Evolutionary conservation across 2,329 filamentous ascomycete genomes (phyloP).

Genomic region (Trichoderma breve): DNA sequence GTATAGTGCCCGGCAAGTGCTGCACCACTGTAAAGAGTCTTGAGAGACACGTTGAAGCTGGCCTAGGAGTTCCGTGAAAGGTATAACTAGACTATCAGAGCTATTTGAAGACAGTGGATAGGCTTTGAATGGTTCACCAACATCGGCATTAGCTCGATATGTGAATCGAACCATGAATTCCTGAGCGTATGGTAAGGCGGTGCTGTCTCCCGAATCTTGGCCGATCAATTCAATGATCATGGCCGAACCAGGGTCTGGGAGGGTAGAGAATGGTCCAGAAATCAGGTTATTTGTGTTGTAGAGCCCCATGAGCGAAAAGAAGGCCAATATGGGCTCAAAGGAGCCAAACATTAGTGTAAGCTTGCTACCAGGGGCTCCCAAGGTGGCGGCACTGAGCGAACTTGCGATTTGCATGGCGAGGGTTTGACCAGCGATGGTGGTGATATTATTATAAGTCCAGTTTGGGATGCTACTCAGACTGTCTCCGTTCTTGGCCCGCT

Average conservation of each 20-base stretch:
- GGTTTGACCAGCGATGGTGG: conserved; percentile 53
- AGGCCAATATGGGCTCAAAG: conserved; percentile 54
- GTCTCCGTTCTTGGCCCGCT: conserved; percentile 56
- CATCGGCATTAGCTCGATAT: conserved; percentile 50
- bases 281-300: conserved; percentile 51
- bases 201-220: conserved; percentile 23
- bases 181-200: conserved; percentile 29
- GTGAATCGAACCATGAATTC: conserved; percentile 55
- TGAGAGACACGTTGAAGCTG: conserved; percentile 39
- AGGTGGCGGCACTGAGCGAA: conserved; percentile 45
- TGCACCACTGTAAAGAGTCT: conserved; percentile 43
- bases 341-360: conserved; percentile 55
- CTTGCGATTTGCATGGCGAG: conserved; percentile 46
- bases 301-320: conserved; percentile 51
- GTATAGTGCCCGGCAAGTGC: conserved; percentile 36
- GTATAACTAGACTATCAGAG: conserved; percentile 34
- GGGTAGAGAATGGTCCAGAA: conserved; percentile 32
- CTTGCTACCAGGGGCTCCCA: conserved; percentile 42
- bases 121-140: conserved; percentile 33
- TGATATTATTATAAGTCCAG: conserved; percentile 37
- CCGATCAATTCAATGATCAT: conserved; percentile 69
- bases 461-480: conserved; percentile 47
- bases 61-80: conserved; percentile 39
- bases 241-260: conserved; percentile 68
- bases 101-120: conserved; percentile 43